Base-by-base conservation (phyloP, 2,329 filamentous ascomycete genomes). In the Xylaria sp. region DNA sequence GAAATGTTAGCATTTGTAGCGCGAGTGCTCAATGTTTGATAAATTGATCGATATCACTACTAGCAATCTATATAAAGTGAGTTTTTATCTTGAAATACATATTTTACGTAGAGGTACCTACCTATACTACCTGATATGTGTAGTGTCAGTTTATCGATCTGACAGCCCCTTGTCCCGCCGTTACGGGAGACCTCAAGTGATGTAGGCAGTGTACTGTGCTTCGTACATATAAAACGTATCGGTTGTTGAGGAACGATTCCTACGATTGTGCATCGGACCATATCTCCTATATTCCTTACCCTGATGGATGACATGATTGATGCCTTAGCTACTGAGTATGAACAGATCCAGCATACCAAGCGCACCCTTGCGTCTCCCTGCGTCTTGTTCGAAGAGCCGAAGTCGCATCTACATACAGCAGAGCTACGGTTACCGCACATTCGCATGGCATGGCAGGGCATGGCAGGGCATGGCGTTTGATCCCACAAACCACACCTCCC, bases 401-500 rank as follows among this genome's bases (percentile, higher is more conserved):
- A 72, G 62, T 68, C 39, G 62, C 58, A 67, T 65, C 63, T 49
- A 66, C 51, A 33, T 57, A 33, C 43, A 57, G 41, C 18, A 46
- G 28, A 64, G 43, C 33, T 61, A 57, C 46, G 43, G 57, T 59
- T 57, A 66, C 58, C 23, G 48, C 57, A 62, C 55, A 48, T 55
- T 56, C 48, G 59, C 25, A 70, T 62, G 10, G 54, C 67, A 68
- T 52, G 13, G 51, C 62, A 65, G 64, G 3, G 67, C 62, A 68
- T 66, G 46, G 56, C 62, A 68, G 64, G 46, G 56, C 62, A 71
- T 70, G 43, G 64, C 70, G 72, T 75, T 76, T 75, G 72, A 75
- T 74, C 69, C 65, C 71, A 74, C 68, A 70, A 71, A 69, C 72
- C 67, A 72, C 70, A 64, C 68, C 66, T 63, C 60, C 68, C 66